Evolutionary conservation across 768 basidiomycete species (phyloP), one percentile per base, ranked within the genome.

Genomic region (Phanerochaete sordida): DNA sequence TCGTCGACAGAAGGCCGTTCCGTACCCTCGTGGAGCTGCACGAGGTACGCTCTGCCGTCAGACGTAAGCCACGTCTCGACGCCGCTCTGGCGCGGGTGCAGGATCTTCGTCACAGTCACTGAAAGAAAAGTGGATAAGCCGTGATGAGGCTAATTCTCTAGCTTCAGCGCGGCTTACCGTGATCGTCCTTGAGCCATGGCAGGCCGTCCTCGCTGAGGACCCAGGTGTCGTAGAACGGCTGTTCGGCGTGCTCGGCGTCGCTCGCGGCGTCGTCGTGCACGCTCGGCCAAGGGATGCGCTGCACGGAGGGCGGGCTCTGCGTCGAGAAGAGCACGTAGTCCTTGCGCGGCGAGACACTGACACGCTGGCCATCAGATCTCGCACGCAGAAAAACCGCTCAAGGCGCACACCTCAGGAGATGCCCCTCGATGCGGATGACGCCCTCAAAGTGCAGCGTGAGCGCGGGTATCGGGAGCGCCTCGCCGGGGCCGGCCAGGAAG

Each of bases 11-110:
- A 43, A 21, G 28, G 1, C 37, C 39, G 27, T 11, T 27, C 39
- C 3, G 33, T 19, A 35, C 23, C 47, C 62, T 85, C 84, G 51
- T 77, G 76, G 24, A 92, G 74, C 59, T 83, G 84, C 7, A 91
- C 90, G 62, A 92, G 82, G 68, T 94, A 94, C 11, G 82, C 90
- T 66, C 91, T 76, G 39, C 92, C 92, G 62, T 94, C 92, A 6
- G 90, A 91, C 1, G 91, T 91, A 49, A 91, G 81, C 92, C 92
- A 94, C 0, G 84, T 84, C 72, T 93, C 92, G 13, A 85, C 81
- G 24, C 84, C 83, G 24, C 83, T 81, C 3, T 75, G 68, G 57
- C 82, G 79, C 43, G 84, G 83, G 66, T 84, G 75, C 26, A 79
- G 68, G n/a, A 94, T 86, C 56, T 84, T 77, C 11, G 72, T 71